phyloP scores from a whole-genome alignment of 2,329 filamentous ascomycete species.

The Calonectria pseudoturangicola region DNA sequence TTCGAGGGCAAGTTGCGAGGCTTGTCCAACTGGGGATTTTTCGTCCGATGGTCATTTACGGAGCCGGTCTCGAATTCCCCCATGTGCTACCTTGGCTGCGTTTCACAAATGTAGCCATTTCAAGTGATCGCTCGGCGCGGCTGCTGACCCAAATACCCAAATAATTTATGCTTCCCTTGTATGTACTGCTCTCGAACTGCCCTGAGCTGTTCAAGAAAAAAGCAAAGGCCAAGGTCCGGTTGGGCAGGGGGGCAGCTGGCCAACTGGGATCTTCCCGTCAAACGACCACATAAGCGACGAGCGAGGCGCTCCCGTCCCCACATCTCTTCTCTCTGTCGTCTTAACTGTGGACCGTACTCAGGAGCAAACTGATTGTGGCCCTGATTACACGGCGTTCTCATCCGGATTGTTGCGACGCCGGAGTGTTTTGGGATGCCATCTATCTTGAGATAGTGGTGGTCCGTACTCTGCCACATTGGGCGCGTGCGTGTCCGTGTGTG shows the following conservation, averaged over 20 bases:
- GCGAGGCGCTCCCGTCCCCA: constrained; percentile 29
- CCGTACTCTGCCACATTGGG: background rate
- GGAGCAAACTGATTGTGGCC: constrained; percentile 8
- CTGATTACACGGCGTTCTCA: constrained; percentile 23
- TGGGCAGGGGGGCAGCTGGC: constrained; percentile 22
- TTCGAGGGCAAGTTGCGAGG: constrained; percentile 27
- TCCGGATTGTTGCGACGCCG: constrained; percentile 30
- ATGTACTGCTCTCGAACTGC: constrained; percentile 28
- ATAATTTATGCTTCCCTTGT: constrained; percentile 36
- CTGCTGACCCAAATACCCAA: constrained; percentile 37
- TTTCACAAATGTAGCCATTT: constrained; percentile 40
- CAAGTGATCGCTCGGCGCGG: constrained; percentile 47
- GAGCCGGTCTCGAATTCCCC: constrained; percentile 43
- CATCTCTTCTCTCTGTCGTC: constrained; percentile 1
- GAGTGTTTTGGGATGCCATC: constrained; percentile 29
- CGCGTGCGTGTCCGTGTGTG: constrained; percentile 15
- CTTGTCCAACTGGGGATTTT: constrained; percentile 26
- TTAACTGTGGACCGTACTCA: background rate
- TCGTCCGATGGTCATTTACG: constrained; percentile 37
- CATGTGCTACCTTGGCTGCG: constrained; percentile 37
- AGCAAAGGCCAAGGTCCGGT: constrained; percentile 34
- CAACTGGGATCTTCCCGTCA: constrained; percentile 39
- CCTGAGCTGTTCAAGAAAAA: constrained; percentile 36
- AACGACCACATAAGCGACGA: constrained; percentile 19
- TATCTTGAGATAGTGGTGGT: constrained; percentile 12